Evolutionary conservation across 1,139 yeast genomes (phyloP), one percentile per base, ranked within the genome.

Genomic region (Kurtzmaniella quercitrusa): DNA sequence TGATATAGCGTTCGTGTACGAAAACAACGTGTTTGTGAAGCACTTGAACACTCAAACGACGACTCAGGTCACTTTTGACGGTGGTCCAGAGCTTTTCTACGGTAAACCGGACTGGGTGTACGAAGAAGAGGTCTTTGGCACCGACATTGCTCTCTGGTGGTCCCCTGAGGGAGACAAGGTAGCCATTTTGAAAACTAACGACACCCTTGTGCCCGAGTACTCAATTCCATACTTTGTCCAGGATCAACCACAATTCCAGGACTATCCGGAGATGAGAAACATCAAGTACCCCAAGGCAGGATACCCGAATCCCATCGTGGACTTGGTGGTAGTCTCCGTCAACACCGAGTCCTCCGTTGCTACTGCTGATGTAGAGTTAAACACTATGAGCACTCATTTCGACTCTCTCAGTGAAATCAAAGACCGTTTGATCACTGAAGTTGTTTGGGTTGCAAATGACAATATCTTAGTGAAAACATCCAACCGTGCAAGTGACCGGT

Each of bases 51-150:
- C 44, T 11, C 52, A 51, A 1, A 46, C 40, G 2, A 52, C 58
- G n/a, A 53, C 55, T 1, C 73, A 68, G 46, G 62, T 78, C 5
- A 77, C 83, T 1, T 51, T 45, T 43, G 84, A 79, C 52, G 84
- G 83, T 1, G 65, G 73, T 23, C 64, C 58, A 2, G 68, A 76
- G 42, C 62, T 77, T 2, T 77, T 78, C 54, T 68, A 79, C 49
- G 84, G 83, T 23, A 84, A 81, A 49, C 85, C 97, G 0, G 98
- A 93, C 56, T 93, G 98, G 98, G 88, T 93, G 0, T 93, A 93
- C 58, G 98, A 93, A 55, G 84, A 79, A 52, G 84, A 79, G 51
- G 82, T 79, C 3, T 75, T 68, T 47, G 73, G 67, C 17, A 56
- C 68, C 36, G 82, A 77, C 49, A 62, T 68, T 18, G 78, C 75